Evolutionary conservation across 1,284 basidiomycete genomes (phyloP), one percentile per base, ranked within the genome.

Genomic region (Sphagnurus paluster): DNA sequence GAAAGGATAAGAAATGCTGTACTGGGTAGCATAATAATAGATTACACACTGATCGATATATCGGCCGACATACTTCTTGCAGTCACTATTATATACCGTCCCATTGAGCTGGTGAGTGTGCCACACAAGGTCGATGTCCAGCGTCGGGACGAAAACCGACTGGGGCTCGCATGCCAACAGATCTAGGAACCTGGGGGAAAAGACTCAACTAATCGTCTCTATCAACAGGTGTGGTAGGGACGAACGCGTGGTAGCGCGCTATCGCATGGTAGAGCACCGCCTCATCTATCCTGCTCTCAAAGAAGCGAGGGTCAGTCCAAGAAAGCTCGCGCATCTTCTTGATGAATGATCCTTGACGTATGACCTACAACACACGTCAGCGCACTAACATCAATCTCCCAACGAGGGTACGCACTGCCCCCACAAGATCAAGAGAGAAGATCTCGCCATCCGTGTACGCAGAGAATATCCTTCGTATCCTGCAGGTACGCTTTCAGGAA

Each of bases 261-360:
- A 71, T 58, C 9, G 64, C 62, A 45, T 70, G 69, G 26, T 65
- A 53, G 1, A 72, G 49, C 9, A 51, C 54, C 2, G 64, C 41
- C 20, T 61, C 46, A 28, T 75, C 70, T 14, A 64, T 63, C 1
- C 47, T 35, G 8, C 55, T 55, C 5, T 69, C 63, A 28, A 75
- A 73, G 50, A 68, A 76, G 0, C 53, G 61, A 0, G 70, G 65
- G 11, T 60, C 50, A 0, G 76, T 79, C 80, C 80, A 84, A 1
- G 69, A 67, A 2, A 83, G 65, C 13, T 72, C 65, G 32, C 62
- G 56, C 72, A 80, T 77, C 64, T 82, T 82, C 48, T 63, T 53
- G 6, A 80, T 65, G 50, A 84, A 84, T 0, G 69, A 69, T 1
- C 70, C 71, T 59, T 84, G 82, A 0, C 81, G 77, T 6, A 82